phyloP scores from a whole-genome alignment of 2,329 filamentous ascomycete genomes.

The Neopestalotiopsis sp. region DNA sequence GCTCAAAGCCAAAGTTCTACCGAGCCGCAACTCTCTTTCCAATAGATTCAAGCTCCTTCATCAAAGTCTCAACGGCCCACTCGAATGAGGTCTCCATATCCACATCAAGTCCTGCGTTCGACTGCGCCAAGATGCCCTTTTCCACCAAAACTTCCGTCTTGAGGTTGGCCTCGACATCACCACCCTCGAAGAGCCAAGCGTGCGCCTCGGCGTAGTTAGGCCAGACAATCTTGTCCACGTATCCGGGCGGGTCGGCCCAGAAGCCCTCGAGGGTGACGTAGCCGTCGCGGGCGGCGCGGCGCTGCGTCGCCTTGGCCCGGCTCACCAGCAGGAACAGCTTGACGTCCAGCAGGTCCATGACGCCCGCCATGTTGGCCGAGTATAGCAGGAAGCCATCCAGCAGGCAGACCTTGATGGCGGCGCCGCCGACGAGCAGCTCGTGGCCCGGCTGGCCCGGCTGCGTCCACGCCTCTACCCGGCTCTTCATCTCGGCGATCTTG shows the following conservation, averaged over 20 bases:
- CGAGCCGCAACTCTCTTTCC: not conserved
- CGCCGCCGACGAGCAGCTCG: slow-evolving; percentile 32
- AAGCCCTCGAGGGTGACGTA: slow-evolving; percentile 89
- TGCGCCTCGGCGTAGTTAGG: slow-evolving; percentile 89
- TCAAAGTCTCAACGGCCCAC: slow-evolving; percentile 72
- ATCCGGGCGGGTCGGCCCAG: slow-evolving; percentile 93
- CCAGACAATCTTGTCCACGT: slow-evolving; percentile 95
- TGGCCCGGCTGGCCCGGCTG: slow-evolving; percentile 50
- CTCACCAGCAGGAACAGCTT: slow-evolving; percentile 79
- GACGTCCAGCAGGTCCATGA: slow-evolving; percentile 71
- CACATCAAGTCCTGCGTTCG: slow-evolving; percentile 51
- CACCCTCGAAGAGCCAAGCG: slow-evolving; percentile 76
- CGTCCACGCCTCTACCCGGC: slow-evolving; percentile 54
- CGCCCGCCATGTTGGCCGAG: slow-evolving; percentile 58
- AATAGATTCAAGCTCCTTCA: slow-evolving; percentile 49
- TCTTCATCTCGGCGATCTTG: slow-evolving; percentile 51
- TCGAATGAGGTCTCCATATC: slow-evolving; percentile 67
- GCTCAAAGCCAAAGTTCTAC: not conserved
- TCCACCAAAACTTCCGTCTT: slow-evolving; percentile 50
- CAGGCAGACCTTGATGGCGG: slow-evolving; percentile 64
- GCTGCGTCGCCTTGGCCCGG: slow-evolving; percentile 65
- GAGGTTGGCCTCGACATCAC: slow-evolving; percentile 67
- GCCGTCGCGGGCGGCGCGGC: slow-evolving; percentile 72
- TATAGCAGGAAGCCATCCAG: slow-evolving; percentile 92
- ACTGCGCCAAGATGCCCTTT: slow-evolving; percentile 56